These are phyloP conservation scores for Saccharomycopsis oosterbeekiorum DNA, from an alignment of 805 yeast genomes.

Conservation along the genomic window DNA sequence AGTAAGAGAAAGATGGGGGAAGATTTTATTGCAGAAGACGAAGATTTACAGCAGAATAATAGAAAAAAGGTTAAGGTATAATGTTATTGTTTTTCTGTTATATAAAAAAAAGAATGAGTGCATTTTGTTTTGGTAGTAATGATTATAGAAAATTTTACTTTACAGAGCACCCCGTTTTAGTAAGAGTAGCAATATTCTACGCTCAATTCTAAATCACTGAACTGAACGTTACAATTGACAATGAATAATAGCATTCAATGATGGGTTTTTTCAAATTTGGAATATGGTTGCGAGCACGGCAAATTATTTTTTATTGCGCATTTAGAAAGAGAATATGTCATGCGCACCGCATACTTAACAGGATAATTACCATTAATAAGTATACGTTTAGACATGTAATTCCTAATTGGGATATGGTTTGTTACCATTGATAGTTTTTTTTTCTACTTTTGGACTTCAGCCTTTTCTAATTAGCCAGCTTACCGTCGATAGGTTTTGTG, in stretches of 20 bases:
- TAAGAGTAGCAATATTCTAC: background rate
- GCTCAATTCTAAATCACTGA: too few relatives aligned
- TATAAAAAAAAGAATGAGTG: background rate
- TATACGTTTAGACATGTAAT: background rate
- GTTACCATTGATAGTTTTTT: background rate
- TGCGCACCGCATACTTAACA: background rate
- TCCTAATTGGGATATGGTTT: background rate
- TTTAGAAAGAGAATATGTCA: background rate
- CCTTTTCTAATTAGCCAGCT: background rate
- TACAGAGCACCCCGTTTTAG: background rate
- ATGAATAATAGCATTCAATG: too few relatives aligned
- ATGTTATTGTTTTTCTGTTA: background rate
- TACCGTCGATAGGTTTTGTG: background rate
- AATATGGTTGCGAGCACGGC: background rate
- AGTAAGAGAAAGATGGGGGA: background rate
- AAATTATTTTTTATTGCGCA: too few relatives aligned
- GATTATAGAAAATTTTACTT: background rate
- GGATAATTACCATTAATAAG: background rate
- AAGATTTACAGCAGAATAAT: background rate
- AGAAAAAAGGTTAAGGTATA: background rate
- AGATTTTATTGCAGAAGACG: background rate
- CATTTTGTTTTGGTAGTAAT: background rate
- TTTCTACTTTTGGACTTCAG: background rate
- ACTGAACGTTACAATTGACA: too few relatives aligned
- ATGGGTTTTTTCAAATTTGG: too few relatives aligned